phyloP scores from a whole-genome alignment of 257 asterid species.

The Jacaranda copaia region DNA sequence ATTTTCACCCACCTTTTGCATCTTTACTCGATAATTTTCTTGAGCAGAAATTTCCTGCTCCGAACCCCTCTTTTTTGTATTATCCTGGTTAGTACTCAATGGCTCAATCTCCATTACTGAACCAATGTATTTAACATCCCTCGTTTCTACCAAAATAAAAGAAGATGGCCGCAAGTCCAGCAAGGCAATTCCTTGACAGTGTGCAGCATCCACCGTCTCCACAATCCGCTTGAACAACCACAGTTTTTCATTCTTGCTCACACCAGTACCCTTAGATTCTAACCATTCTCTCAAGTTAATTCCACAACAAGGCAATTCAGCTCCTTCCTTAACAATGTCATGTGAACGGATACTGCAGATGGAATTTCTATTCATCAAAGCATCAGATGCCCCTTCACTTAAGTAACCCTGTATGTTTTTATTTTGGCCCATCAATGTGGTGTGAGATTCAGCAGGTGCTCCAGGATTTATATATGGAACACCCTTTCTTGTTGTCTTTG shows the following conservation, averaged over 20 bases:
- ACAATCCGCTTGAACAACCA: conserved; percentile 48
- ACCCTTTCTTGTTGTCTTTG: conserved; percentile 30
- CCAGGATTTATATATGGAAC: conserved; percentile 21
- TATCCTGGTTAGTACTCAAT: conserved; percentile 4
- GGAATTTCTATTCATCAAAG: conserved; percentile 5
- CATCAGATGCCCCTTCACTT: conserved; percentile 28
- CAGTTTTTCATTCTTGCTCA: conserved; percentile 40
- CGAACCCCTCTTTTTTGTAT: conserved; percentile 39
- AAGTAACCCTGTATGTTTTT: conserved; percentile 11
- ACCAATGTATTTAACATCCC: conserved; percentile 47
- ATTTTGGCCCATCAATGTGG: conserved; percentile 16
- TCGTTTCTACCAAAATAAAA: conserved; percentile 36
- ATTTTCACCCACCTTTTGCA: conserved; percentile 29
- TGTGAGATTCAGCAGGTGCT: conserved; percentile 19
- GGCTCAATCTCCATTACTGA: conserved; percentile 27
- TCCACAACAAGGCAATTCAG: conserved; percentile 32
- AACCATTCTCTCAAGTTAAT: conserved; percentile 57
- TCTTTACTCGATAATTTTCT: conserved; percentile 32
- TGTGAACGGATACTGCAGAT: conserved; percentile 5
- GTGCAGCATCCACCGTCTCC: conserved; percentile 42
- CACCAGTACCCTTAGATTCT: conserved; percentile 21
- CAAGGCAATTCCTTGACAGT: conserved; percentile 42
- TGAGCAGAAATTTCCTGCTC: conserved; percentile 21
- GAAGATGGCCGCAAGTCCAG: conserved; percentile 53
- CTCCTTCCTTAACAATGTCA: conserved; percentile 15